phyloP scores from a whole-genome alignment of 1,284 basidiomycete genomes.

The Mrakiaceae sp. region DNA sequence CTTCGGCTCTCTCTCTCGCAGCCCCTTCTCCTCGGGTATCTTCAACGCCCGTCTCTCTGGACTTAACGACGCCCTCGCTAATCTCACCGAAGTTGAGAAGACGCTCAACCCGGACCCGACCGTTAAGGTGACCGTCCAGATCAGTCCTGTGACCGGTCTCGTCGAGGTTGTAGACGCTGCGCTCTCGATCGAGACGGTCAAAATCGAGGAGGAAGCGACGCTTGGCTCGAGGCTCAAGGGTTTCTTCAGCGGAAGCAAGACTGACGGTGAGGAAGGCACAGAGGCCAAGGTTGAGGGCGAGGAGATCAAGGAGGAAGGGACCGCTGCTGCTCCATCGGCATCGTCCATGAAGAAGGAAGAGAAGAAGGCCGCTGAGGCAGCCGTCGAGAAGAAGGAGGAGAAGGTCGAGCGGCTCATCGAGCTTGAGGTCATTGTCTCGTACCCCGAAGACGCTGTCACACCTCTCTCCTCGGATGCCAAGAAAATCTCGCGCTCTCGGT shows the following conservation, averaged over 20 bases:
- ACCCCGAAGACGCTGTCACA: constrained; percentile 44
- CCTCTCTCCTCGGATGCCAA: constrained; percentile 66
- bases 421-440: constrained; percentile 51
- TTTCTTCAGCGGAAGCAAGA: constrained; percentile 57
- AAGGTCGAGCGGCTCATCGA: constrained; percentile 39
- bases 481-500: constrained; percentile 56
- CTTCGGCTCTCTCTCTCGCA: constrained; percentile 23
- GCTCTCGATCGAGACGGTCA: constrained; percentile 52
- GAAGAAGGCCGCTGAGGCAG: constrained; percentile 26
- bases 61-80: constrained; percentile 55
- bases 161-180: constrained; percentile 48
- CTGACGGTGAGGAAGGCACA: constrained; percentile 30
- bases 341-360: constrained; percentile 20
- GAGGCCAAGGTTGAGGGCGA: constrained; percentile 31
- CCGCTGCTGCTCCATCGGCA: no score
- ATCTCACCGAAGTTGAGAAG: constrained; percentile 54
- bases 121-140: constrained; percentile 54
- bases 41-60: constrained; percentile 57
- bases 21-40: constrained; percentile 55
- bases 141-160: constrained; percentile 53
- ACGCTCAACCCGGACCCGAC: constrained; percentile 40
- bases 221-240: constrained; percentile 60
- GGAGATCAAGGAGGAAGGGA: constrained; percentile 33
- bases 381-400: constrained; percentile 22
- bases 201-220: constrained; percentile 65